Evolutionary conservation across 805 yeast species (phyloP).

Genomic region (Pichia phayaonensis): DNA sequence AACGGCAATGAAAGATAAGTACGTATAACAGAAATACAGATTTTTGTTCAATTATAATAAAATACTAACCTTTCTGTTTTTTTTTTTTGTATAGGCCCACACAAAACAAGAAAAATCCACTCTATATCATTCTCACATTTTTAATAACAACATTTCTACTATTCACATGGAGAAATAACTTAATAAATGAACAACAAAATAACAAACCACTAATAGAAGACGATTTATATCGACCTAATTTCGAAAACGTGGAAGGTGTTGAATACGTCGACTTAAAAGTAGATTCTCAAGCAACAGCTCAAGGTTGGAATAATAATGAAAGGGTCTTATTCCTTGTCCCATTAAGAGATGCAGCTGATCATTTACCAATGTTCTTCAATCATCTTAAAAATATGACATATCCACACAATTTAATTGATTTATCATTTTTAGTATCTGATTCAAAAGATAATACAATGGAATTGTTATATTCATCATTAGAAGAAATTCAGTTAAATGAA

Average conservation of each 20-base stretch:
- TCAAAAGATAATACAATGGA: constrained; percentile 84
- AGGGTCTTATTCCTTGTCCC: constrained; percentile 51
- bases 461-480: constrained; percentile 45
- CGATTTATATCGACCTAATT: constrained; percentile 13
- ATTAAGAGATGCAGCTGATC: constrained; percentile 51
- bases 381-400: constrained; percentile 51
- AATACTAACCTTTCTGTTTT: no score
- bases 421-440: constrained; percentile 83
- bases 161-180: neutral
- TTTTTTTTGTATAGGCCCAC: neutral
- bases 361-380: constrained; percentile 53
- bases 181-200: neutral
- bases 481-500: constrained; percentile 55
- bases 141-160: neutral
- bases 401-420: constrained; percentile 48
- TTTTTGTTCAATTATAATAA: no score
- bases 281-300: constrained; percentile 32
- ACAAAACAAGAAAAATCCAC: neutral
- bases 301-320: constrained; percentile 50
- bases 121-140: neutral
- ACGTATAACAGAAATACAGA: neutral
- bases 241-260: constrained; percentile 6
- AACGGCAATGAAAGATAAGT: neutral
- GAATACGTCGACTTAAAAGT: constrained; percentile 33
- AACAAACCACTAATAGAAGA: neutral